Evolutionary conservation across 192 early-diverging fungal genomes (phyloP), one percentile per base, ranked within the genome.

Genomic region (Backusella morwellensis): DNA sequence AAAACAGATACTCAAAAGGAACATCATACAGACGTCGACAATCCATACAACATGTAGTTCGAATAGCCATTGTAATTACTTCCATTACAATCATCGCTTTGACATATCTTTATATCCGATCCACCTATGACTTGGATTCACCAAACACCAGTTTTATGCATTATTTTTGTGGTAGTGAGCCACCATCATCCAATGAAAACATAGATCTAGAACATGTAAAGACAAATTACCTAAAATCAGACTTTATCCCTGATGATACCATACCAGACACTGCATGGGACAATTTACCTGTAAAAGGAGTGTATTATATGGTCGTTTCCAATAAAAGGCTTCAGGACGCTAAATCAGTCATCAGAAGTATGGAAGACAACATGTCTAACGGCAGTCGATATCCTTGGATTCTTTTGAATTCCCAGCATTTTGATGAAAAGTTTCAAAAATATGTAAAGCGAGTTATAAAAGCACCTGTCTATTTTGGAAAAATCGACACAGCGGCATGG

Each of bases 291-390:
- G 69, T 66, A 36, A 73, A 42, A 8, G 77, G 77, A 0, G 77
- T 66, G 0, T 74, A 56, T 26, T 78, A 78, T 66, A 78, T 78
- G 72, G 81, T 95, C 3, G 91, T 93, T 35, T 86, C 91, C 5
- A 93, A 96, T 38, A 77, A 80, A 3, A 92, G 95, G 63, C 59
- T 93, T 35, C 72, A 85, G n/a, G 88, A 82, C 19, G 85, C 92
- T 36, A 78, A 84, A 1, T 66, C 76, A 8, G 82, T 92, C 0
- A 86, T 96, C 69, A 80, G 81, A 70, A 86, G 91, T 74, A 75
- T 96, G 19, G 91, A 95, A 80, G 90, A 94, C 76, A 40, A 72
- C 34, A 84, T 93, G n/a, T 93, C 93, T 77, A 93, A 93, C 78
- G 75, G 85, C 29, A 79, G 83, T 38, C 71, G 82, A 11, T 94